These are phyloP conservation scores for Paramyrothecium sp. DNA, from an alignment of 2,329 filamentous ascomycete species.

Conservation along the genomic window DNA sequence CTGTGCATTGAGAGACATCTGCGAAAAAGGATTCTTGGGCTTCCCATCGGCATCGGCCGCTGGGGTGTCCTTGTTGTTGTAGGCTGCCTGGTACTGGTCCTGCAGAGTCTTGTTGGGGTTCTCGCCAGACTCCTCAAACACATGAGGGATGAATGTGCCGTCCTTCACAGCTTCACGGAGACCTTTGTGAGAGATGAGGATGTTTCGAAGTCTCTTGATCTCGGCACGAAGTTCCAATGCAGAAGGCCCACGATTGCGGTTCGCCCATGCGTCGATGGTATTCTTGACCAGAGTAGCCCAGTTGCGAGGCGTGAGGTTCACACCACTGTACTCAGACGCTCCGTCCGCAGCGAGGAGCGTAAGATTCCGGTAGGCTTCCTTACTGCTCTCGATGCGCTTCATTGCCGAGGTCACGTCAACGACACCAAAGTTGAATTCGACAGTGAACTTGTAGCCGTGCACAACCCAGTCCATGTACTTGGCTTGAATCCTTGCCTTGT, in stretches of 20 bases:
- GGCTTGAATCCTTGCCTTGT: constrained; percentile 5
- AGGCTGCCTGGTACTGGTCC: not conserved
- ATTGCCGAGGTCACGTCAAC: constrained; percentile 6
- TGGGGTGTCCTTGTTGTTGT: not conserved
- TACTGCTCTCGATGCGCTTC: constrained; percentile 6
- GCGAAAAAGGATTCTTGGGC: not conserved
- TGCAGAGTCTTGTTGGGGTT: not conserved
- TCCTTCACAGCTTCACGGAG: not conserved
- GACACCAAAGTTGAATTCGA: constrained; percentile 5
- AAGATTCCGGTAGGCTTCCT: constrained; percentile 5
- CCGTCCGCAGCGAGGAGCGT: constrained; percentile 4
- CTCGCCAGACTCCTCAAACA: not conserved
- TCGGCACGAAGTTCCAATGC: not conserved
- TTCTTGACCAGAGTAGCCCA: not conserved
- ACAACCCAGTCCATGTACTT: constrained; percentile 8
- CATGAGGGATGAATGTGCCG: not conserved
- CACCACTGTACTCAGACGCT: constrained; percentile 1
- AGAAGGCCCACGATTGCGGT: not conserved
- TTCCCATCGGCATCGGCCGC: not conserved
- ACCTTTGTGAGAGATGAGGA: not conserved
- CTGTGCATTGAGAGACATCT: not conserved
- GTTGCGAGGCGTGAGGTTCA: constrained; percentile 1
- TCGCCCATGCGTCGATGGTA: not conserved
- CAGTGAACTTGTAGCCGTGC: constrained; percentile 6
- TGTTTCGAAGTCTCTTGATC: not conserved